A percentile compares a stretch with the other conserved stretches of the same genome.
phyloP scores from a whole-genome alignment of 768 basidiomycete genomes.

The Leucosporidium scottii region DNA sequence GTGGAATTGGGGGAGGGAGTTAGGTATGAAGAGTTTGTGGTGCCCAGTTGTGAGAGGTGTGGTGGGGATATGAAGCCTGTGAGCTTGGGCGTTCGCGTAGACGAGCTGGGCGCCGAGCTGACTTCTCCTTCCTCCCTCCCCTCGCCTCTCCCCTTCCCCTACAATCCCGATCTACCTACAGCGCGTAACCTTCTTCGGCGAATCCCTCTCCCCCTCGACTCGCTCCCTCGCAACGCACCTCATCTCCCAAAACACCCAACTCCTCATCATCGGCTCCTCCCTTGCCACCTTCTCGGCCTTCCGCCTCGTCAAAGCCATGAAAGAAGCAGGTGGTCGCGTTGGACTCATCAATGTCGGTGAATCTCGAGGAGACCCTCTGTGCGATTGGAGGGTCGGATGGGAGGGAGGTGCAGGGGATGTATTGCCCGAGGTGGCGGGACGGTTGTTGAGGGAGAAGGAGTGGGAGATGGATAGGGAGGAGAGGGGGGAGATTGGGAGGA shows the following conservation, averaged over 20 bases:
- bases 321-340: conserved; percentile 66
- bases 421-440: conserved; percentile 6
- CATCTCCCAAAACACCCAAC: conserved; percentile 43
- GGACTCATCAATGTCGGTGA: conserved; percentile 81
- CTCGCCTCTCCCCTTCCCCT: background rate
- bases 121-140: background rate
- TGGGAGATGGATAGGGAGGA: background rate
- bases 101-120: background rate
- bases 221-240: conserved; percentile 12
- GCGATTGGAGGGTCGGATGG: conserved; percentile 69
- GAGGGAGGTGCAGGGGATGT: conserved; percentile 50
- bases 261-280: conserved; percentile 81
- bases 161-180: no score
- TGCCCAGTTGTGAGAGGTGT: conserved; percentile 21
- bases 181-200: conserved; percentile 27
- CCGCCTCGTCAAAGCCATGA: conserved; percentile 70
- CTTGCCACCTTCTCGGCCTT: conserved; percentile 90
- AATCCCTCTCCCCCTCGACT: conserved; percentile 1
- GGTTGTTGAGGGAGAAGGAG: conserved; percentile 6
- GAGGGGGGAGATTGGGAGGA: conserved; percentile 14
- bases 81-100: background rate
- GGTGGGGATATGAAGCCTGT: conserved; percentile 28
- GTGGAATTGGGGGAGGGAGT: conserved; percentile 24
- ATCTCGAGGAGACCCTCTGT: conserved; percentile 63
- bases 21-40: conserved; percentile 25